Percentiles rank a stretch among this genome's conserved stretches.
These are phyloP conservation scores for Alternaria viburni DNA, from an alignment of 2,329 filamentous ascomycete genomes.

Conservation along the genomic window DNA sequence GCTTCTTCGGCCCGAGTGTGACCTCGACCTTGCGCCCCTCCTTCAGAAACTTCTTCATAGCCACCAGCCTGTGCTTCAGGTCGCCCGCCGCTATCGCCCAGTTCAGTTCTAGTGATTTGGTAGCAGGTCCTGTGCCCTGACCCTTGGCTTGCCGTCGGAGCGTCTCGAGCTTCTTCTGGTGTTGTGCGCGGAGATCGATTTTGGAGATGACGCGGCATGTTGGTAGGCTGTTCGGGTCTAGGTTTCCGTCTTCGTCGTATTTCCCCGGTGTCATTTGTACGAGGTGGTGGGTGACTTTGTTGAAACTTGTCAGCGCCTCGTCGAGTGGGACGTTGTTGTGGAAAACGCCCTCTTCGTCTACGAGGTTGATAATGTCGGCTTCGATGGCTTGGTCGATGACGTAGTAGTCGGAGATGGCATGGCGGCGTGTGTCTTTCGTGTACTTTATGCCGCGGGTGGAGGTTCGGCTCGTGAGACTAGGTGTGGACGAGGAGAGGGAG, in stretches of 20 bases:
- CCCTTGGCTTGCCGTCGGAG: slow-evolving; percentile 51
- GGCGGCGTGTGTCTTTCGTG: slow-evolving; percentile 41
- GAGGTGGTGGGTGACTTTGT: slow-evolving; percentile 59
- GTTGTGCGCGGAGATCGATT: slow-evolving; percentile 54
- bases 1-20: slow-evolving; percentile 70
- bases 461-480: slow-evolving; percentile 15
- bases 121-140: slow-evolving; percentile 30
- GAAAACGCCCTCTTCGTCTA: slow-evolving; percentile 50
- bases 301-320: slow-evolving; percentile 53
- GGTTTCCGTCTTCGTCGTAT: slow-evolving; percentile 26
- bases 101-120: slow-evolving; percentile 85
- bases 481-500: slow-evolving; percentile 4
- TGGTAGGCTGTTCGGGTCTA: slow-evolving; percentile 57
- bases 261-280: slow-evolving; percentile 53
- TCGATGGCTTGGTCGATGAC: slow-evolving; percentile 59
- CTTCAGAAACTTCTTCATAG: slow-evolving; percentile 70
- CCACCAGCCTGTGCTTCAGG: slow-evolving; percentile 61
- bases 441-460: slow-evolving; percentile 27
- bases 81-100: slow-evolving; percentile 85
- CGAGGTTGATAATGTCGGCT: slow-evolving; percentile 52
- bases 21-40: slow-evolving; percentile 81
- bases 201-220: slow-evolving; percentile 76
- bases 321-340: slow-evolving; percentile 36
- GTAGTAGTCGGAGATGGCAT: slow-evolving; percentile 47
- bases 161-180: slow-evolving; percentile 53